These are phyloP conservation scores for Colletotrichum sp. DNA, from an alignment of 2,329 filamentous ascomycete genomes.

Conservation along the genomic window DNA sequence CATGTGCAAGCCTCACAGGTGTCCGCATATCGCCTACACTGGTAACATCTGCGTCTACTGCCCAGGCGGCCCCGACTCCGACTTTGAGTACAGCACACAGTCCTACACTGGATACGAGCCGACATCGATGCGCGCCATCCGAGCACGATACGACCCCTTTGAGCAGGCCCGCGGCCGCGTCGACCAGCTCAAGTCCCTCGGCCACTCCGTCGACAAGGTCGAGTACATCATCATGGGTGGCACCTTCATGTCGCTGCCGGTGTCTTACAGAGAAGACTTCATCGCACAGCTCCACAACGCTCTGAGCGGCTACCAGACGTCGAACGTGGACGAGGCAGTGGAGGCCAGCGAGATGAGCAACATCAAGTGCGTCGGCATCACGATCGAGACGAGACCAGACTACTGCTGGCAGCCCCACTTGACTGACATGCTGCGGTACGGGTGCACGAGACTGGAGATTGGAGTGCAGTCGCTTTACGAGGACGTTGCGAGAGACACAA, in stretches of 20 bases:
- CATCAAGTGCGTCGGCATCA: slow-evolving; percentile 97
- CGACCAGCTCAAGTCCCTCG: slow-evolving; percentile 93
- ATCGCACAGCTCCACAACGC: slow-evolving; percentile 97
- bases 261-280: slow-evolving; percentile 89
- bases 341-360: slow-evolving; percentile 95
- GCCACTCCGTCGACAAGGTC: slow-evolving; percentile 97
- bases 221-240: slow-evolving; percentile 99
- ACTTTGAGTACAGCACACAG: slow-evolving; percentile 99
- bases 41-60: slow-evolving; percentile 99
- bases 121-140: slow-evolving; percentile 97
- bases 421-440: slow-evolving; percentile 96
- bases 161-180: slow-evolving; percentile 96
- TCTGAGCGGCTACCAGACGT: slow-evolving; percentile 92
- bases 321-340: slow-evolving; percentile 94
- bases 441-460: slow-evolving; percentile 92
- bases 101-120: slow-evolving; percentile 99
- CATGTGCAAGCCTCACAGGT: slow-evolving; percentile 99
- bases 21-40: slow-evolving; percentile 97
- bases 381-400: slow-evolving; percentile 95
- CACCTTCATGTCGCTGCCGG: slow-evolving; percentile 95
- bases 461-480: slow-evolving; percentile 98
- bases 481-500: slow-evolving; percentile 97
- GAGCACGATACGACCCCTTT: slow-evolving; percentile 95
- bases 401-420: slow-evolving; percentile 97
- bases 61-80: slow-evolving; percentile 94